phyloP scores from a whole-genome alignment of 2,329 filamentous ascomycete species.

The Ampelomyces quisqualis region DNA sequence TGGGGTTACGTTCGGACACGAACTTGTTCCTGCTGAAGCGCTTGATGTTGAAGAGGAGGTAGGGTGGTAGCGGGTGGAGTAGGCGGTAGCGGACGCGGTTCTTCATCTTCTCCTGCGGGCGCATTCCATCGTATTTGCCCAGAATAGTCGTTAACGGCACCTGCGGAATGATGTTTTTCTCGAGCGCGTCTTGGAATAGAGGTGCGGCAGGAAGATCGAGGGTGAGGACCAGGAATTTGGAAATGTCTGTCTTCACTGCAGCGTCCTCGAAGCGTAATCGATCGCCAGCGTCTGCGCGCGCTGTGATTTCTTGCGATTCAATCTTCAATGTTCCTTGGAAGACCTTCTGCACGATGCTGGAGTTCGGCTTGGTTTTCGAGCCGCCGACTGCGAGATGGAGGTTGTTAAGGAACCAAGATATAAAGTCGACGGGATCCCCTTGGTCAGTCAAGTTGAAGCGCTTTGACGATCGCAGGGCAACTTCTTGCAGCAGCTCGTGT shows the following conservation, averaged over 20 bases:
- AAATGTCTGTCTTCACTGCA: conserved; percentile 73
- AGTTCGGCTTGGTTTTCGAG: conserved; percentile 79
- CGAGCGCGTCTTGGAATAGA: conserved; percentile 91
- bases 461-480: conserved; percentile 85
- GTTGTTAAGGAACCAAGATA: conserved; percentile 97
- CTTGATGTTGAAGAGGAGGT: conserved; percentile 91
- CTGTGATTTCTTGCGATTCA: conserved; percentile 90
- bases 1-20: conserved; percentile 91
- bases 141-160: conserved; percentile 75
- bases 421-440: conserved; percentile 93
- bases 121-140: conserved; percentile 87
- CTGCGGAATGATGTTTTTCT: conserved; percentile 95
- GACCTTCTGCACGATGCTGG: conserved; percentile 84
- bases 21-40: conserved; percentile 97
- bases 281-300: conserved; percentile 82
- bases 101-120: conserved; percentile 83
- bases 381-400: conserved; percentile 89
- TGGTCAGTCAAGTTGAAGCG: conserved; percentile 88
- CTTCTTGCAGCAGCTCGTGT: conserved; percentile 93
- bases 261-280: conserved; percentile 91
- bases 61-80: conserved; percentile 86
- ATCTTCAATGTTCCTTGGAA: conserved; percentile 93
- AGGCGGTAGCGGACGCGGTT: conserved; percentile 87
- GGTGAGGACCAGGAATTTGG: conserved; percentile 86
- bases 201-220: conserved; percentile 89